These are phyloP conservation scores for Penicillium soppii DNA, from an alignment of 495 filamentous ascomycete species.

Conservation along the genomic window DNA sequence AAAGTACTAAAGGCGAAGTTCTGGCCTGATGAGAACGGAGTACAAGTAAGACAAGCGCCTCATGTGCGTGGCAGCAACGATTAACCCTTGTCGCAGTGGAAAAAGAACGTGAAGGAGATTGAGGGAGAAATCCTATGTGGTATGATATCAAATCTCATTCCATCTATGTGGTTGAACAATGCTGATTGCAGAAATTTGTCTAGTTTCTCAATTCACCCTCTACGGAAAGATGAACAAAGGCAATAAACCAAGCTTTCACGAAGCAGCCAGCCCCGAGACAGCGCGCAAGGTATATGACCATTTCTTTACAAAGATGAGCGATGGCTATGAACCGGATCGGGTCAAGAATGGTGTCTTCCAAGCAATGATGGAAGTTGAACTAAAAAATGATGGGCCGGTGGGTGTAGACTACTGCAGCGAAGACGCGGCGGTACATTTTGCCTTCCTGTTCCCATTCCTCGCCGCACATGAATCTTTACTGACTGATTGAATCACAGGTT, in stretches of 20 bases:
- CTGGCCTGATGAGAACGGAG: slow-evolving; percentile 68
- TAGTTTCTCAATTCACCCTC: slow-evolving; percentile 98
- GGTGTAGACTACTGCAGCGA: slow-evolving; percentile 66
- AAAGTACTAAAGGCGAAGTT: slow-evolving; percentile 88
- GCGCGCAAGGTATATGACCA: slow-evolving; percentile 79
- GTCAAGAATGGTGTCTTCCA: slow-evolving; percentile 96
- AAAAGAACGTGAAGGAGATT: slow-evolving; percentile 81
- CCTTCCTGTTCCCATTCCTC: slow-evolving; percentile 30
- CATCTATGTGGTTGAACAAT: background rate
- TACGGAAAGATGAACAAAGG: slow-evolving; percentile 91
- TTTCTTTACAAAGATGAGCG: slow-evolving; percentile 75
- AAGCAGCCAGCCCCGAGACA: slow-evolving; percentile 71
- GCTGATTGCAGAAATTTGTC: background rate
- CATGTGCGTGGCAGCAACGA: background rate
- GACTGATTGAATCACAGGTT: slow-evolving; percentile 45
- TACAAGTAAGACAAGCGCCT: slow-evolving; percentile 21
- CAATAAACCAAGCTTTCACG: slow-evolving; percentile 92
- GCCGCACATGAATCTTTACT: slow-evolving; percentile 16
- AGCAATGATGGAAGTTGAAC: slow-evolving; percentile 96
- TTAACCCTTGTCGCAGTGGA: slow-evolving; percentile 65
- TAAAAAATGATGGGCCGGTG: slow-evolving; percentile 94
- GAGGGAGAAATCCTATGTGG: slow-evolving; percentile 87
- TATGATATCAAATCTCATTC: slow-evolving; percentile 37
- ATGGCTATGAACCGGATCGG: slow-evolving; percentile 68
- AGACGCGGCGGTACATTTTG: slow-evolving; percentile 60